Conservation (phyloP, 768 basidiomycete species). For the Pleurotus cornucopiae region DNA sequence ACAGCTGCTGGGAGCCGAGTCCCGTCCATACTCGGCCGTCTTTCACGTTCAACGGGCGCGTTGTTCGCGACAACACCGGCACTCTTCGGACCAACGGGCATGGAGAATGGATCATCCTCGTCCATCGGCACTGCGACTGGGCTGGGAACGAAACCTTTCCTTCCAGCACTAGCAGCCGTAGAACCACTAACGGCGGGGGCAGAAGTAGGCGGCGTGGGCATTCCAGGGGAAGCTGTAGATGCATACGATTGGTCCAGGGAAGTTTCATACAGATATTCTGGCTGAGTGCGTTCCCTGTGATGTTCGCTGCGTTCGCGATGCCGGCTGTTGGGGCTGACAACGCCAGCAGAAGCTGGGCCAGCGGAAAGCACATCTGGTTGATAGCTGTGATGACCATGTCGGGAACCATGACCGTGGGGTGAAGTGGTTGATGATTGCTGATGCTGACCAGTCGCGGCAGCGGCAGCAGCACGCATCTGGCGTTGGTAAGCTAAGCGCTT, state of each 20-base stretch:
- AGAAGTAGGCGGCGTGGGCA: constrained; percentile 29
- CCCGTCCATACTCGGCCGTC: constrained; percentile 1
- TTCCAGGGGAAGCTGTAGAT: constrained; percentile 17
- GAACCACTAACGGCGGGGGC: constrained; percentile 12
- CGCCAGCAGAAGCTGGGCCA: constrained; percentile 22
- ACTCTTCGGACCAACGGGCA: not conserved
- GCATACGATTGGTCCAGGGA: constrained; percentile 54
- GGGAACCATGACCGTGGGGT: constrained; percentile 24
- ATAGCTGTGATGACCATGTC: constrained; percentile 45
- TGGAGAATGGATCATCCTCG: constrained; percentile 66
- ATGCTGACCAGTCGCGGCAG: constrained; percentile 19
- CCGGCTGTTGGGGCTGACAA: constrained; percentile 32
- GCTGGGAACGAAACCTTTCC: constrained; percentile 10
- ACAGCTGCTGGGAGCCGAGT: not conserved
- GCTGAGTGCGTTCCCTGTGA: constrained; percentile 42
- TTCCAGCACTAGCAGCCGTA: constrained; percentile 16
- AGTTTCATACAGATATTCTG: constrained; percentile 74
- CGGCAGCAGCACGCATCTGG: constrained; percentile 63
- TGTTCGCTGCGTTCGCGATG: not conserved
- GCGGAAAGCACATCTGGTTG: constrained; percentile 43
- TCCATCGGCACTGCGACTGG: constrained; percentile 36
- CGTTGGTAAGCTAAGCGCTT: constrained; percentile 79
- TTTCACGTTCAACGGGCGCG: not conserved
- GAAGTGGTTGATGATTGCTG: constrained; percentile 16
- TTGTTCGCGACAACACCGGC: not conserved